Base-by-base conservation (phyloP, 2,329 filamentous ascomycete genomes). In the Colletotrichum camelliae region DNA sequence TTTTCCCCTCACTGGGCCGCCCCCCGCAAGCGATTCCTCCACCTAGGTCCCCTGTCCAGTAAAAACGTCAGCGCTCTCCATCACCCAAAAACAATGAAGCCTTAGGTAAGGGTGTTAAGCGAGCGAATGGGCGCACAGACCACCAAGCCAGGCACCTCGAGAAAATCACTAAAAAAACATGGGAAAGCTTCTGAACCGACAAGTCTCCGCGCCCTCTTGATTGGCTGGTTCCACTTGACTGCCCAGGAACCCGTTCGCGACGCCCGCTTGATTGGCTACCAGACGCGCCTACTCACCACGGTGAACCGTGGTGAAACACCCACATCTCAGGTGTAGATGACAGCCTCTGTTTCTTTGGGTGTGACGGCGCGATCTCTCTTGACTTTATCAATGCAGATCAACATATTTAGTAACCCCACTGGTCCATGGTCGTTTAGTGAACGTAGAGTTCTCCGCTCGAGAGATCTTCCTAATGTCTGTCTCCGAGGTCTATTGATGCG, bases 401-500 rank as follows among this genome's bases (percentile, higher is more conserved):
- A 39, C 4, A 39, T 7, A 15, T 3, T 18, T 43, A 13, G 39
- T 10, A 5, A 43, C 2, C 1, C 39, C 39, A 8, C 31, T 9
- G 10, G 31, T 9, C 31, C 31, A 33, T 9, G 8, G 0, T 4
- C 16, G 18, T 1, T 43, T 12, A 8, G 13, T 12, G 18, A n/a
- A 24, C 4, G 24, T 24, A 24, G 24, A 24, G 24, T 24, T 24
- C 24, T 24, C 24, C 24, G 24, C 24, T 24, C 24, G 24, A 24
- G 24, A 24, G 24, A 24, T 24, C 24, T 27, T 31, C 1, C 24
- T 1, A 16, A 7, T 62, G 24, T 27, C 68, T 21, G n/a, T 33
- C 37, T 62, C 39, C 27, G 55, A 39, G 39, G 64, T 75, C 74
- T 75, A 75, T 73, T 73, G 57, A 75, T 67, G 64, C 29, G 64